Conservation (phyloP, 1,284 basidiomycete species). For the Moesziomyces antarcticus region DNA sequence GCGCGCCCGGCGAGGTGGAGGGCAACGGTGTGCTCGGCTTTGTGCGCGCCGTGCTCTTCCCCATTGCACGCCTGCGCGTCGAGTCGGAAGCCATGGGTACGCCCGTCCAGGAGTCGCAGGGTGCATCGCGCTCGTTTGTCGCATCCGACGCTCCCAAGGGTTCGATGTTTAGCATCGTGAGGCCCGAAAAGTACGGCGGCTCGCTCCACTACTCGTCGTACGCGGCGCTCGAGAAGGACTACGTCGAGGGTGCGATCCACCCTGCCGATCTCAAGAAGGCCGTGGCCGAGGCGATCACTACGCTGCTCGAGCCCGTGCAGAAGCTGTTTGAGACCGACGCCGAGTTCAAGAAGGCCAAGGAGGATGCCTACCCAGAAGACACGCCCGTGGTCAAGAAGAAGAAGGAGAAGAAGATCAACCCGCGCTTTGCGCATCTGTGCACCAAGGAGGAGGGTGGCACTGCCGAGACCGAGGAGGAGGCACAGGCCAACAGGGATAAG, state of each 20-base stretch:
- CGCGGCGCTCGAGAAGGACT: constrained; percentile 79
- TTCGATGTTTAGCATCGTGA: constrained; percentile 81
- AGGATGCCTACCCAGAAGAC: constrained; percentile 80
- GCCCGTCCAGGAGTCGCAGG: constrained; percentile 18
- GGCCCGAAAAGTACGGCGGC: constrained; percentile 86
- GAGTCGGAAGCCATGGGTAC: constrained; percentile 49
- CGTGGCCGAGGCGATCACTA: constrained; percentile 80
- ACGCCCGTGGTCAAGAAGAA: constrained; percentile 53
- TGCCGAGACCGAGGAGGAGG: constrained; percentile 54
- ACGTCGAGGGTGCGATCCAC: constrained; percentile 80
- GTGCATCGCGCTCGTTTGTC: constrained; percentile 40
- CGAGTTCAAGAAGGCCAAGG: constrained; percentile 84
- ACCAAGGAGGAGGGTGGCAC: constrained; percentile 56
- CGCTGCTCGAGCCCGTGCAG: constrained; percentile 84
- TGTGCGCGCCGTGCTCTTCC: constrained; percentile 86
- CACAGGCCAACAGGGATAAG: constrained; percentile 41
- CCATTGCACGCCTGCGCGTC: constrained; percentile 73
- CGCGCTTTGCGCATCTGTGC: constrained; percentile 50
- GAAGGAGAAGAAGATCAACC: constrained; percentile 62
- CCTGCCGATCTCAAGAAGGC: constrained; percentile 89
- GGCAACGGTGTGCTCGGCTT: constrained; percentile 94
- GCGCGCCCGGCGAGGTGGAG: constrained; percentile 83
- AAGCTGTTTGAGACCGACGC: constrained; percentile 79
- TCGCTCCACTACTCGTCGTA: constrained; percentile 80
- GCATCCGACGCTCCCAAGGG: constrained; percentile 78